phyloP scores from a whole-genome alignment of 805 yeast species.

The Yamadazyma takamatsuzukensis region DNA sequence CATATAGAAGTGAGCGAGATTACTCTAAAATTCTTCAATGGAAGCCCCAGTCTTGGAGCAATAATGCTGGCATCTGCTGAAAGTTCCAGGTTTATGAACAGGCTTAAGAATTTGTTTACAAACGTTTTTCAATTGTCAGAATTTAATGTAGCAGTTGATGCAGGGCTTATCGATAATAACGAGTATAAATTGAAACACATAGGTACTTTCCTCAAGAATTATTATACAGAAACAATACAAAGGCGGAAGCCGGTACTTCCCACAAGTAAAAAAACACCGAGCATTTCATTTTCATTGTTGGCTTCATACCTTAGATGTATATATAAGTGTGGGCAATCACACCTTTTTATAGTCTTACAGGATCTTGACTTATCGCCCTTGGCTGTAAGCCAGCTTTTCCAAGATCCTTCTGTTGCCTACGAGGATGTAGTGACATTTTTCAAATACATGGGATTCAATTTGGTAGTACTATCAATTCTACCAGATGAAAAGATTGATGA shows the following conservation, averaged over 20 bases:
- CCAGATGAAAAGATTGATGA: slow-evolving; percentile 6
- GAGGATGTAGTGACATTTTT: slow-evolving; percentile 21
- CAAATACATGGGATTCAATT: slow-evolving; percentile 25
- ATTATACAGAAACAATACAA: too few species aligned
- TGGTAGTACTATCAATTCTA: slow-evolving; percentile 18
- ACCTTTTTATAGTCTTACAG: not conserved
- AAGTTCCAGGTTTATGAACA: not conserved
- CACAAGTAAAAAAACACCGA: too few species aligned
- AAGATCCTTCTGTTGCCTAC: slow-evolving; percentile 12
- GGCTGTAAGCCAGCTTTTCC: too few species aligned
- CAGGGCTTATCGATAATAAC: slow-evolving; percentile 6
- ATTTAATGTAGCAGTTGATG: slow-evolving; percentile 7
- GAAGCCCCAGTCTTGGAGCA: not conserved
- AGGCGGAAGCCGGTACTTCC: too few species aligned
- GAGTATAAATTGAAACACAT: slow-evolving; percentile 3
- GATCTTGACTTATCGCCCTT: too few species aligned
- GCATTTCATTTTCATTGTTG: slow-evolving; percentile 2
- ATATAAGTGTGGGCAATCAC: slow-evolving; percentile 7
- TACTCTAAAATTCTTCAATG: not conserved
- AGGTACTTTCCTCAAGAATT: slow-evolving; percentile 1
- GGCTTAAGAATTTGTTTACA: not conserved
- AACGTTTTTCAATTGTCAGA: slow-evolving; percentile 4
- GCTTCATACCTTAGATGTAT: slow-evolving; percentile 5
- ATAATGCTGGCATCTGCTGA: not conserved
- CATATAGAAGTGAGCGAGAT: slow-evolving; percentile 3